Evolutionary conservation across 345 rosid species (phyloP).

Genomic region (Camelina sativa): DNA sequence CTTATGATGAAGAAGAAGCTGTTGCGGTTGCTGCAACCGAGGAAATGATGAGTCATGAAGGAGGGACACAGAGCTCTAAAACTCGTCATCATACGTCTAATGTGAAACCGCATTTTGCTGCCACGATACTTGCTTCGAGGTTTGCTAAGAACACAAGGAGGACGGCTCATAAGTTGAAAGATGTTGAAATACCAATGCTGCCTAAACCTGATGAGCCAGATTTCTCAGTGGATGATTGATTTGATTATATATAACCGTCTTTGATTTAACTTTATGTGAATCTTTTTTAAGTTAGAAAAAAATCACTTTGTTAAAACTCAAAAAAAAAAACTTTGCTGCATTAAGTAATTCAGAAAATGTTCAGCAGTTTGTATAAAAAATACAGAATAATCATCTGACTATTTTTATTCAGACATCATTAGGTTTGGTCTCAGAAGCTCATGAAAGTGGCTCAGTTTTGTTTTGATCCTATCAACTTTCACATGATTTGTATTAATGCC

Average conservation of each 20-base stretch:
- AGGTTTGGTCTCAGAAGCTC: neutral
- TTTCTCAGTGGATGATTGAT: constrained; percentile 64
- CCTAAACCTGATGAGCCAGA: constrained; percentile 90
- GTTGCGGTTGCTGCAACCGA: constrained; percentile 33
- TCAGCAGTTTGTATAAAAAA: constrained; percentile 45
- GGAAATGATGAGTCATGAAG: constrained; percentile 35
- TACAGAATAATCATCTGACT: constrained; percentile 28
- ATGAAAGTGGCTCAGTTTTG: constrained; percentile 8
- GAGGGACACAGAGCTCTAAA: constrained; percentile 19
- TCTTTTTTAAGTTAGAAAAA: constrained; percentile 24
- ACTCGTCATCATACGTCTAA: constrained; percentile 45
- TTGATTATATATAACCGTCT: constrained; percentile 13
- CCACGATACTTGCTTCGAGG: constrained; percentile 72
- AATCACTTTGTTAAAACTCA: constrained; percentile 3
- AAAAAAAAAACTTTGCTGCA: constrained; percentile 21
- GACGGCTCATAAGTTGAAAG: constrained; percentile 73
- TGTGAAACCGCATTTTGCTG: constrained; percentile 66
- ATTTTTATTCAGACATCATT: constrained; percentile 2
- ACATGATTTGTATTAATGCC: constrained; percentile 23
- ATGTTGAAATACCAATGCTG: constrained; percentile 67
- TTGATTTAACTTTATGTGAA: constrained; percentile 23
- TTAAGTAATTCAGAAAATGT: constrained; percentile 27
- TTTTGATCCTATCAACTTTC: constrained; percentile 14
- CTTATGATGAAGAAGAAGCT: constrained; percentile 41
- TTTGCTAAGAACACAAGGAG: constrained; percentile 89